Conservation (phyloP, 2,329 filamentous ascomycete species). For the Colletotrichum sublineola region DNA sequence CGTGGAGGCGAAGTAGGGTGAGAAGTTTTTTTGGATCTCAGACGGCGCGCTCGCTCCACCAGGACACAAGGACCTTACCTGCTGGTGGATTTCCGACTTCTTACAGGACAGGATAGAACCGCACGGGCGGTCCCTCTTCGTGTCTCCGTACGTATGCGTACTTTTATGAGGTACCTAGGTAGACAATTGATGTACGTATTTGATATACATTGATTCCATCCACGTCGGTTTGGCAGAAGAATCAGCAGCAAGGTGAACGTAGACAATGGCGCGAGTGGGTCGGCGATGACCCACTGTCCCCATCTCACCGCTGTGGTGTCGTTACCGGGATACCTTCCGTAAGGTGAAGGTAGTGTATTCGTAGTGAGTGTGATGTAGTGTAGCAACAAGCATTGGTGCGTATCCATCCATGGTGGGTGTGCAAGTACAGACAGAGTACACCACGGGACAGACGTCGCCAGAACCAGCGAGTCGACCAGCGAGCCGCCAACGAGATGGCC, state of each 20-base stretch:
- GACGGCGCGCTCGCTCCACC: slow-evolving; percentile 30
- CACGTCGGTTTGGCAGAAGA: not conserved
- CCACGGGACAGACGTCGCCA: slow-evolving; percentile 2
- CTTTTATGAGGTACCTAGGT: no score
- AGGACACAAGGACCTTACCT: slow-evolving; percentile 35
- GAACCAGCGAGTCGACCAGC: slow-evolving; percentile 24
- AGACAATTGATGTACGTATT: not conserved
- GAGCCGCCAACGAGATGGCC: slow-evolving; percentile 21
- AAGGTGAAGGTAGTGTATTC: not conserved
- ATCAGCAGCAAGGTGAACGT: not conserved
- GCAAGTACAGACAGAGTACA: not conserved
- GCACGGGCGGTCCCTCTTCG: not conserved
- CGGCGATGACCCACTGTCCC: not conserved
- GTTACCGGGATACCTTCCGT: not conserved
- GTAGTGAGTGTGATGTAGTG: not conserved
- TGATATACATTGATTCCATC: not conserved
- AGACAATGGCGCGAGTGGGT: not conserved
- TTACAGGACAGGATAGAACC: slow-evolving; percentile 19
- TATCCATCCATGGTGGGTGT: not conserved
- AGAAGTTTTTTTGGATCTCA: slow-evolving; percentile 41
- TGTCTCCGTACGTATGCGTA: not conserved
- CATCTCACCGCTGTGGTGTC: slow-evolving; percentile 4
- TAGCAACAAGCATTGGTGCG: not conserved
- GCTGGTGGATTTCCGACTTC: slow-evolving; percentile 26
- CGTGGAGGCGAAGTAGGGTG: slow-evolving; percentile 41